Percentiles rank a stretch among this genome's conserved stretches.
Evolutionary conservation across 2,329 filamentous ascomycete genomes (phyloP).

Genomic region (Apiospora saccharicola): DNA sequence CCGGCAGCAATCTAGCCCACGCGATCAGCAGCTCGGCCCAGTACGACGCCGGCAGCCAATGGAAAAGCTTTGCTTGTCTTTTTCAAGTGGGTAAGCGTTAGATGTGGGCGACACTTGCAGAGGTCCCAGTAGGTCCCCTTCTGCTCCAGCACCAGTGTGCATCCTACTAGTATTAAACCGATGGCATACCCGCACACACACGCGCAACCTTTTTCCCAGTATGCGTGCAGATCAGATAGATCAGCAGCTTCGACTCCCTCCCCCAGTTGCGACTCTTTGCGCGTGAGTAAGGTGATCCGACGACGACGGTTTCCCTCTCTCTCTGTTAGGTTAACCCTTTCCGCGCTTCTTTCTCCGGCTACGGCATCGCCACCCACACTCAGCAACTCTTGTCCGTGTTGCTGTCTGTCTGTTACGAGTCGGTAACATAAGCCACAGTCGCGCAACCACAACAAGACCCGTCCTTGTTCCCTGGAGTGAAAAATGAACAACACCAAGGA

Average conservation of each 20-base stretch:
- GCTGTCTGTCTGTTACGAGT: background rate
- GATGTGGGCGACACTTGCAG: conserved; percentile 5
- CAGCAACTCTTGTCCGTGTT: background rate
- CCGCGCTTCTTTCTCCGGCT: conserved; percentile 1
- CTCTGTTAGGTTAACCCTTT: background rate
- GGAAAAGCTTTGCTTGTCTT: conserved; percentile 4
- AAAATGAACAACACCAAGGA: conserved; percentile 29
- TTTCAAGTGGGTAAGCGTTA: conserved; percentile 13
- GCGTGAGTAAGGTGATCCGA: conserved; percentile 12
- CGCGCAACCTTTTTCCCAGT: conserved; percentile 7
- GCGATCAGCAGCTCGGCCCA: conserved; percentile 33
- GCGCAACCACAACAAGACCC: conserved; percentile 21
- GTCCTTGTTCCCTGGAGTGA: background rate
- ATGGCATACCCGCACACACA: conserved; percentile 8
- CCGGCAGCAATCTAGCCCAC: conserved; percentile 33
- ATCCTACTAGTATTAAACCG: conserved; percentile 19
- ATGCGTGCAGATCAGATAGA: conserved; percentile 13
- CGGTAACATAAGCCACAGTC: background rate
- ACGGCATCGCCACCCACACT: background rate
- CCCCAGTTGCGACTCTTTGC: conserved; percentile 12
- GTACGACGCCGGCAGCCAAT: conserved; percentile 32
- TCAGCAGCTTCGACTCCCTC: conserved; percentile 17
- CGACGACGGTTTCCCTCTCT: background rate
- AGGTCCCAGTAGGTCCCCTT: background rate
- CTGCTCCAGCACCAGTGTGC: background rate